phyloP scores from a whole-genome alignment of 495 filamentous ascomycete genomes.

The Ascobolus immersus region DNA sequence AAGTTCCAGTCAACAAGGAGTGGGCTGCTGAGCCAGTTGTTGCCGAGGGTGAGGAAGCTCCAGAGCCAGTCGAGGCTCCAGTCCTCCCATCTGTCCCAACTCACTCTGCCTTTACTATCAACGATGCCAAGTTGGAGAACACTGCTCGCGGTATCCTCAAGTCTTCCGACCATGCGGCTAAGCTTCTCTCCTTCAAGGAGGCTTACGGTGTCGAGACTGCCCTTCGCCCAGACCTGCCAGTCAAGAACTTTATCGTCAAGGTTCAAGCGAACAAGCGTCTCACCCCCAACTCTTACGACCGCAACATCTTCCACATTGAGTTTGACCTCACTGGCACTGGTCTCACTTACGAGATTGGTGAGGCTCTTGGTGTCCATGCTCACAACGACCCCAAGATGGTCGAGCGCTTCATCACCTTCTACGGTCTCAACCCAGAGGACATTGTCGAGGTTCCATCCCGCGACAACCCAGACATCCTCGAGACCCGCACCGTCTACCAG shows the following conservation, averaged over 20 bases:
- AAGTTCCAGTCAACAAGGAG: constrained; percentile 42
- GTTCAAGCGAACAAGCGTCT: constrained; percentile 89
- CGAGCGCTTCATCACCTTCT: constrained; percentile 62
- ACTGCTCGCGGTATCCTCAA: constrained; percentile 34
- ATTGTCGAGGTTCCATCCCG: constrained; percentile 76
- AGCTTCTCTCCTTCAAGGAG: constrained; percentile 81
- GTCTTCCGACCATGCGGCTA: constrained; percentile 57
- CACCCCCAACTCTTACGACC: constrained; percentile 70
- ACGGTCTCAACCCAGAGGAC: constrained; percentile 55
- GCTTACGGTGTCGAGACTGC: constrained; percentile 48
- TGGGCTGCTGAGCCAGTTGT: constrained; percentile 43
- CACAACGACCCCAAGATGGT: constrained; percentile 70
- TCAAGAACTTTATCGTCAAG: constrained; percentile 64
- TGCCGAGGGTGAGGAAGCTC: constrained; percentile 24
- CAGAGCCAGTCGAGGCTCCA: too few species aligned
- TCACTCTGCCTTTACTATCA: constrained; percentile 55
- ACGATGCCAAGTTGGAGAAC: constrained; percentile 51
- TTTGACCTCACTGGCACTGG: constrained; percentile 81
- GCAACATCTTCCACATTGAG: constrained; percentile 99
- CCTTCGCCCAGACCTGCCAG: constrained; percentile 60
- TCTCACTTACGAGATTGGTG: constrained; percentile 85
- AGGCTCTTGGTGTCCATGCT: constrained; percentile 89
- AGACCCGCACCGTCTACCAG: constrained; percentile 85
- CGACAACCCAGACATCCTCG: constrained; percentile 48
- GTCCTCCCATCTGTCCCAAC: constrained; percentile 38